These are phyloP conservation scores for Hyphopichia khmerensis DNA, from an alignment of 1,139 yeast species.

Conservation along the genomic window DNA sequence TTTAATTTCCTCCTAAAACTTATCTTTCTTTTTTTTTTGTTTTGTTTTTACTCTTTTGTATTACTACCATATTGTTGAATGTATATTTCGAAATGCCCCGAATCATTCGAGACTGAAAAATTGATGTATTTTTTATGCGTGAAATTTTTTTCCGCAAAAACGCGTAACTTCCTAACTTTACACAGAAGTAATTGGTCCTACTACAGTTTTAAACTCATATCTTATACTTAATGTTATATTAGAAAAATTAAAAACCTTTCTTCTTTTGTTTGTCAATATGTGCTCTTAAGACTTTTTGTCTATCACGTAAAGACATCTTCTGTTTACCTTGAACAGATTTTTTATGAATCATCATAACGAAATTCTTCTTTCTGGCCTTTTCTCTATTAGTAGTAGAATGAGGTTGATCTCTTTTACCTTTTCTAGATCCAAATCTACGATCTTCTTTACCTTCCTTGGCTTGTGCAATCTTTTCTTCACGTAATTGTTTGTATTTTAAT, in stretches of 20 bases:
- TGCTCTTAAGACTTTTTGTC: conserved; percentile 81
- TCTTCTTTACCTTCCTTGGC: conserved; percentile 92
- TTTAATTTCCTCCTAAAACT: no score
- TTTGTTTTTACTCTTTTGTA: background rate
- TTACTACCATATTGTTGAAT: background rate
- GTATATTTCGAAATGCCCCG: conserved; percentile 2
- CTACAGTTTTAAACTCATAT: no score
- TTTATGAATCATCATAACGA: conserved; percentile 97
- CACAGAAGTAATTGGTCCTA: no score
- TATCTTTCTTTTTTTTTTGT: background rate
- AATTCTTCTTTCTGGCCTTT: conserved; percentile 97
- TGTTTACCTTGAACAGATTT: conserved; percentile 92
- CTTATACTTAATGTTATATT: no score
- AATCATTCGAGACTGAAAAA: conserved; percentile 11
- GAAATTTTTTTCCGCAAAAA: no score
- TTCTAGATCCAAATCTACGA: conserved; percentile 83
- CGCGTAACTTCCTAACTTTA: no score
- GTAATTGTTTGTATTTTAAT: conserved; percentile 76
- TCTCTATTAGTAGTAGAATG: conserved; percentile 95
- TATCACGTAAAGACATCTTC: conserved; percentile 83
- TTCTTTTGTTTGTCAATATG: conserved; percentile 89
- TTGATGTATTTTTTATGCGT: no score
- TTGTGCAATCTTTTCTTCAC: conserved; percentile 87
- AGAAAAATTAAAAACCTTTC: conserved; percentile 52
- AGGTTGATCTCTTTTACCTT: conserved; percentile 73